A percentile compares a stretch with the other conserved stretches of the same genome.
Evolutionary conservation across 1,139 yeast genomes (phyloP).

Genomic region (Suhomyces wounanorum): DNA sequence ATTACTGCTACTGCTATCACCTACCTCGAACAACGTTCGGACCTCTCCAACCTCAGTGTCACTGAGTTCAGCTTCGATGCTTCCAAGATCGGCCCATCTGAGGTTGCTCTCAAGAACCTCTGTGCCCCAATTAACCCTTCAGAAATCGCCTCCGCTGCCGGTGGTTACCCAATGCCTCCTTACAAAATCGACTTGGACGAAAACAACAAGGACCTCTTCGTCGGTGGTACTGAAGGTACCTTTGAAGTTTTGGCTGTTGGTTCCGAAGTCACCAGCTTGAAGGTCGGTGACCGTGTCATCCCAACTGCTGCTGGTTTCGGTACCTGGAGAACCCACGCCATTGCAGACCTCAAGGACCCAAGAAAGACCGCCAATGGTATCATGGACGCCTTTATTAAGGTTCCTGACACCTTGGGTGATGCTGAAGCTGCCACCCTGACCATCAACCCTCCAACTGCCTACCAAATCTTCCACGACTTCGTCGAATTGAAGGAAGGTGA

Average conservation of each 20-base stretch:
- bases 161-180: slow-evolving; percentile 45
- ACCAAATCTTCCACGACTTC: slow-evolving; percentile 31
- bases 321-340: slow-evolving; percentile 37
- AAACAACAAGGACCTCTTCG: slow-evolving; percentile 31
- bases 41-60: slow-evolving; percentile 17
- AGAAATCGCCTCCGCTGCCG: slow-evolving; percentile 44
- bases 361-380: slow-evolving; percentile 12
- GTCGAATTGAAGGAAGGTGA: slow-evolving; percentile 35
- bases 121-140: slow-evolving; percentile 38
- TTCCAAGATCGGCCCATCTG: slow-evolving; percentile 15
- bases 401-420: slow-evolving; percentile 21
- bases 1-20: slow-evolving; percentile 29
- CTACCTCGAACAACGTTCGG: slow-evolving; percentile 22
- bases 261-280: slow-evolving; percentile 20
- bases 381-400: slow-evolving; percentile 24
- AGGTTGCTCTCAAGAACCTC: slow-evolving; percentile 21
- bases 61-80: slow-evolving; percentile 15
- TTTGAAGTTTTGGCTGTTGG: slow-evolving; percentile 32
- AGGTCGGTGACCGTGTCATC: slow-evolving; percentile 35
- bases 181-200: slow-evolving; percentile 31
- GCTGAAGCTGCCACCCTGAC: slow-evolving; percentile 38
- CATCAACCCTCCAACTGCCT: slow-evolving; percentile 39
- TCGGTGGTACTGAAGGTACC: slow-evolving; percentile 45
- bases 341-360: slow-evolving; percentile 19
- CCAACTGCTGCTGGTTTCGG: slow-evolving; percentile 35